These are phyloP conservation scores for Exophiala alcalophila DNA, from an alignment of 2,329 filamentous ascomycete genomes.

Conservation along the genomic window DNA sequence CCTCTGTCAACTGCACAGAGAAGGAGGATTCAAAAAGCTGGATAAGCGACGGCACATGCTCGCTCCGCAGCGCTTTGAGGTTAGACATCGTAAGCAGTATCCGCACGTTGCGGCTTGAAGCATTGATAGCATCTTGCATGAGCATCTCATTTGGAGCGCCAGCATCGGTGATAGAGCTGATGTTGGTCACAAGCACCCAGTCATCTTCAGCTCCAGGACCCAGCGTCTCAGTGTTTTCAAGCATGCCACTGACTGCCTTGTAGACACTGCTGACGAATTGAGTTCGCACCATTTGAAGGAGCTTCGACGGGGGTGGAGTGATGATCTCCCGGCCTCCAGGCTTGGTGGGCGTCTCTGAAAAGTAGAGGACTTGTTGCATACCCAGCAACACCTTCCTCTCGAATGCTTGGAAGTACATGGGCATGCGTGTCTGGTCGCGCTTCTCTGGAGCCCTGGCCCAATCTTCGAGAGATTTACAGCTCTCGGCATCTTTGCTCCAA, in stretches of 20 bases:
- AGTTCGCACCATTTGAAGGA: slow-evolving; percentile 83
- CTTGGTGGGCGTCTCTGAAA: slow-evolving; percentile 78
- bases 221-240: slow-evolving; percentile 86
- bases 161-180: slow-evolving; percentile 25
- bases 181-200: slow-evolving; percentile 49
- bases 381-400: slow-evolving; percentile 77
- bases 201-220: slow-evolving; percentile 60
- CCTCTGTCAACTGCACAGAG: slow-evolving; percentile 88
- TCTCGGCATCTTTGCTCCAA: slow-evolving; percentile 91
- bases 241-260: slow-evolving; percentile 90
- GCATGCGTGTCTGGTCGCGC: slow-evolving; percentile 87
- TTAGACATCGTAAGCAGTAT: slow-evolving; percentile 94
- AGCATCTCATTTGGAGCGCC: slow-evolving; percentile 41
- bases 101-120: slow-evolving; percentile 71
- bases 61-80: slow-evolving; percentile 74
- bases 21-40: slow-evolving; percentile 91
- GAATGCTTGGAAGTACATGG: slow-evolving; percentile 77
- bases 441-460: slow-evolving; percentile 83
- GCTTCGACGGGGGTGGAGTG: slow-evolving; percentile 76
- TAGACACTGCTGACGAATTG: slow-evolving; percentile 94
- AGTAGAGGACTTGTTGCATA: slow-evolving; percentile 93
- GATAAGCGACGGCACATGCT: slow-evolving; percentile 84
- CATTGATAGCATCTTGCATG: slow-evolving; percentile 51
- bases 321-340: slow-evolving; percentile 74
- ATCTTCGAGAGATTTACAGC: slow-evolving; percentile 87